Evolutionary conservation across 75 land plant species (phyloP), one percentile per base, ranked within the genome.

Genomic region (Ceratopteris richardii): DNA sequence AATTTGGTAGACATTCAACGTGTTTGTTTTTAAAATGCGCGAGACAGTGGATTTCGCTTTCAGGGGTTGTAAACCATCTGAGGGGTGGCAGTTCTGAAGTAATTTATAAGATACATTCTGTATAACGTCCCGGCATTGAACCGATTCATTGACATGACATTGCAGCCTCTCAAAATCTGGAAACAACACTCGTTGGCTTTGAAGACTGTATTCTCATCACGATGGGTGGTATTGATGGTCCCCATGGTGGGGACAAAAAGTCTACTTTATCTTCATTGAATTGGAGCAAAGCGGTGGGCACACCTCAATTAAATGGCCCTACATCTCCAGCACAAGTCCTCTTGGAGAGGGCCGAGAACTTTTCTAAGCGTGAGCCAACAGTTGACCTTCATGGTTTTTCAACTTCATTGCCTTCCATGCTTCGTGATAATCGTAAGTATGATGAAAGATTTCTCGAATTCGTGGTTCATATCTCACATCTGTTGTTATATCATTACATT

Each of bases 341-440:
- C 7, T 9, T 33, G 3, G 37, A 33, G 42, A 56, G 11, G 27
- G 14, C 56, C 20, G 68, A 66, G 37, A 43, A 47, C 28, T 23
- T 37, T 21, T 59, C 56, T 12, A 26, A 41, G 17, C 65, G 56
- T 56, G 43, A 51, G 51, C 69, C 66, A 25, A 67, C 82, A 27
- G 58, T 44, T 64, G 87, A 83, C 66, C 67, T 73, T 21, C 77
- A 76, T 40, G 60, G 73, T 36, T 87, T 87, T 66, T 83, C 91
- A 14, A 82, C 78, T 44, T 83, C 91, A 28, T 63, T 87, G 44
- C 94, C 94, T 24, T 82, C 78, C 31, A 58, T 88, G 50, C 67
- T 70, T 12, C 85, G 79, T 48, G 75, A 76, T 55, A 84, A 81
- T 53, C 62, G 94, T 88, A 71, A 54, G 70, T 46, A 3, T 14